Conservation (phyloP, 2,329 filamentous ascomycete species). For the Didymella pomorum region DNA sequence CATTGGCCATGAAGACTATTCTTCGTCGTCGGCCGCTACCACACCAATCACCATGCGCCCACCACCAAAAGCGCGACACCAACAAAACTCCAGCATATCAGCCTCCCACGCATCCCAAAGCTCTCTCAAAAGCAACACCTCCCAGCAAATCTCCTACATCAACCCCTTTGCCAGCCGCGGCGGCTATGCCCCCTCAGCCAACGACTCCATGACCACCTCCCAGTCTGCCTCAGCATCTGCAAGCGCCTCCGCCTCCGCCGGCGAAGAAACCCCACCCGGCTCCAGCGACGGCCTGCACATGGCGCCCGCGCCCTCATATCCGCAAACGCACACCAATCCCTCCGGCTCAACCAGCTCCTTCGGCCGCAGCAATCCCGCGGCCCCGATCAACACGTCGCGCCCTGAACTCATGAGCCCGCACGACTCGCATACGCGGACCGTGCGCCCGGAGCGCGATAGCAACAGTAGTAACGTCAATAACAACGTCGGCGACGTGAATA, state of each 20-base stretch:
- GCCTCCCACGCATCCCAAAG: slow-evolving; percentile 45
- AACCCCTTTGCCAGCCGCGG: slow-evolving; percentile 38
- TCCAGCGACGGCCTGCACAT: slow-evolving; percentile 49
- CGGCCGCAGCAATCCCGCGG: slow-evolving; percentile 20
- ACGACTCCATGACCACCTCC: slow-evolving; percentile 38
- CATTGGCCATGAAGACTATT: slow-evolving; percentile 38
- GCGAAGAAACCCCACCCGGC: slow-evolving; percentile 48
- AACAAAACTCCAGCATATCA: slow-evolving; percentile 45
- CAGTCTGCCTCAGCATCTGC: slow-evolving; percentile 42
- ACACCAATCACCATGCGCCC: slow-evolving; percentile 49
- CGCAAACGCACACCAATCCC: slow-evolving; percentile 38
- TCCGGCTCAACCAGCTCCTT: slow-evolving; percentile 34
- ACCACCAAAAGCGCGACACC: slow-evolving; percentile 37
- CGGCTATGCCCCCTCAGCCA: slow-evolving; percentile 34
- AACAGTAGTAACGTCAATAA: slow-evolving; percentile 33
- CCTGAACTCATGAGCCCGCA: slow-evolving; percentile 14
- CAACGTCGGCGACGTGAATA: slow-evolving; percentile 26
- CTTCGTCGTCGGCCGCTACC: slow-evolving; percentile 43
- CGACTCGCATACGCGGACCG: background rate
- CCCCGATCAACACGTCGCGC: slow-evolving; percentile 37
- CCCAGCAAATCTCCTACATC: slow-evolving; percentile 31
- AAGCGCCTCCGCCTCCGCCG: slow-evolving; percentile 43
- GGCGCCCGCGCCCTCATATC: slow-evolving; percentile 42
- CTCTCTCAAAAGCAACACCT: slow-evolving; percentile 42
- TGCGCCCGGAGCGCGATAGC: slow-evolving; percentile 26